Evolutionary conservation across 495 filamentous ascomycete genomes (phyloP).

Genomic region (Aspergillus funiculosus): DNA sequence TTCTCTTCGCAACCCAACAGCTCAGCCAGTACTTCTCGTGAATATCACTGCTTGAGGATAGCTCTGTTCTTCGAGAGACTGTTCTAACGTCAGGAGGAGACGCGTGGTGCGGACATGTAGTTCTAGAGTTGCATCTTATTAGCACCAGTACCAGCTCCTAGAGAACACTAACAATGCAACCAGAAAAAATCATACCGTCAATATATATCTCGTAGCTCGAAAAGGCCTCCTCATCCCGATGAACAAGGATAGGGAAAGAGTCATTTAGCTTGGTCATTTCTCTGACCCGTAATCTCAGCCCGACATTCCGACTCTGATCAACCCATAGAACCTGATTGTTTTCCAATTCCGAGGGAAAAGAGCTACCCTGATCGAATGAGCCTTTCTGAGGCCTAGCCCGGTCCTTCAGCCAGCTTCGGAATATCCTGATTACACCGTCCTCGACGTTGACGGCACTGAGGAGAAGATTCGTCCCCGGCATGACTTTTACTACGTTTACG

Average conservation of each 20-base stretch:
- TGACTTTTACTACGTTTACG: conserved; percentile 62
- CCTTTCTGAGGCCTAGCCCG: conserved; percentile 14
- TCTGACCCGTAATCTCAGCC: conserved; percentile 51
- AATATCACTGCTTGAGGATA: conserved; percentile 52
- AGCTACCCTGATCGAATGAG: neutral
- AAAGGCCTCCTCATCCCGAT: conserved; percentile 51
- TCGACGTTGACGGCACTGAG: conserved; percentile 54
- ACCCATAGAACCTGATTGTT: conserved; percentile 50
- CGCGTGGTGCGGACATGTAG: conserved; percentile 54
- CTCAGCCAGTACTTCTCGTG: conserved; percentile 7
- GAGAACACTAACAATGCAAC: conserved; percentile 1
- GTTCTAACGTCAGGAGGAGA: conserved; percentile 54
- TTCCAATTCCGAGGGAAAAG: neutral
- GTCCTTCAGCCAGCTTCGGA: conserved; percentile 61
- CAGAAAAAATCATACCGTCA: conserved; percentile 42
- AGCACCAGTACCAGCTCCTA: neutral
- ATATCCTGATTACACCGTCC: conserved; percentile 61
- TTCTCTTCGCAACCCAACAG: neutral
- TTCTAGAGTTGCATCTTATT: conserved; percentile 38
- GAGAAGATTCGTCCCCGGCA: conserved; percentile 51
- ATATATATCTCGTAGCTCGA: conserved; percentile 53
- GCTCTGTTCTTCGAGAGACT: conserved; percentile 46
- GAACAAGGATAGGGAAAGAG: conserved; percentile 38
- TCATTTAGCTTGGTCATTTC: conserved; percentile 27
- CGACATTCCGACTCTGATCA: conserved; percentile 48